phyloP scores from a whole-genome alignment of 139 green algal species.

The Chlorella vulgaris region DNA sequence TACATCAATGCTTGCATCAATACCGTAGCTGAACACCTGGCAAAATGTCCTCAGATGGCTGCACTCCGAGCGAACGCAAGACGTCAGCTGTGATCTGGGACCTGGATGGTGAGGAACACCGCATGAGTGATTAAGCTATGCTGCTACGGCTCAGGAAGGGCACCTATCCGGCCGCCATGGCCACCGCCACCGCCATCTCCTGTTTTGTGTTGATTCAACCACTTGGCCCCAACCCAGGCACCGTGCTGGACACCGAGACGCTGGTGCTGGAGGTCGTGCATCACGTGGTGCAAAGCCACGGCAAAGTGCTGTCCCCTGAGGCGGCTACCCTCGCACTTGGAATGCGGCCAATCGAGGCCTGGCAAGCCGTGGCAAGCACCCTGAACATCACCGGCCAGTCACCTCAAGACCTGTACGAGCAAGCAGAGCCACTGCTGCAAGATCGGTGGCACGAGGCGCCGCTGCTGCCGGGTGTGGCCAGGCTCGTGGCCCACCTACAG shows the following conservation, averaged over 20 bases:
- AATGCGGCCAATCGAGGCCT: slow-evolving; percentile 78
- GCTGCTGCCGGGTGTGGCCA: slow-evolving; percentile 81
- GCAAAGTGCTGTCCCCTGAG: slow-evolving; percentile 54
- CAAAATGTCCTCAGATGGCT: too few species aligned
- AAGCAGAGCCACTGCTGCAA: slow-evolving; percentile 40
- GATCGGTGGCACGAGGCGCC: slow-evolving; percentile 53
- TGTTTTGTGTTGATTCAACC: too few species aligned
- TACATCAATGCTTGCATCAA: too few species aligned
- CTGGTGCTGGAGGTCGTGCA: slow-evolving; percentile 65
- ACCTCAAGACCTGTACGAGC: slow-evolving; percentile 66
- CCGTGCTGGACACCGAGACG: slow-evolving; percentile 58
- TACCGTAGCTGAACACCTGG: too few species aligned
- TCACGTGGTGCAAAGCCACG: slow-evolving; percentile 58
- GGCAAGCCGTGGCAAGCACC: slow-evolving; percentile 50
- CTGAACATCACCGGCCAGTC: slow-evolving; percentile 48
- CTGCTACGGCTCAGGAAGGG: too few species aligned
- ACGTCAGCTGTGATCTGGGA: slow-evolving; percentile 83
- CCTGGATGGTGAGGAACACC: slow-evolving; percentile 69
- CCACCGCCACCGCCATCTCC: too few species aligned
- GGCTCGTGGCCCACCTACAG: slow-evolving; percentile 79
- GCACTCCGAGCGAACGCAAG: too few species aligned
- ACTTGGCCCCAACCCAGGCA: slow-evolving; percentile 5
- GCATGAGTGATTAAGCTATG: too few species aligned
- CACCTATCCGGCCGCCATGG: too few species aligned
- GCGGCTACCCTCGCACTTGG: slow-evolving; percentile 53